These are phyloP conservation scores for Sophora flavescens DNA, from an alignment of 306 rosid species.

Conservation along the genomic window DNA sequence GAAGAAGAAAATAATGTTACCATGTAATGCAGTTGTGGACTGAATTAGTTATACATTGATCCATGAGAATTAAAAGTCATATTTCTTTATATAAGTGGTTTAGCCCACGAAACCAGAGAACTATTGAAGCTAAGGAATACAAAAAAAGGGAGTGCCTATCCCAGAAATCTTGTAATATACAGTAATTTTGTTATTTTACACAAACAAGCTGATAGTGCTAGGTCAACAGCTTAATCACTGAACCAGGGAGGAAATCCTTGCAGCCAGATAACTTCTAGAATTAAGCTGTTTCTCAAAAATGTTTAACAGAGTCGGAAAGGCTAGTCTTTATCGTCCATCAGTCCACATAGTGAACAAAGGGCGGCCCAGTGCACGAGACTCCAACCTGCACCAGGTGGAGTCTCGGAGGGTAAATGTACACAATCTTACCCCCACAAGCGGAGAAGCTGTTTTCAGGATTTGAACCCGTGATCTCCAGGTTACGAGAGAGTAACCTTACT, in stretches of 20 bases:
- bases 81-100: background rate
- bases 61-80: background rate
- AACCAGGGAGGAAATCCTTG: background rate
- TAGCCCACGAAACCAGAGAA: background rate
- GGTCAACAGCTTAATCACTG: background rate
- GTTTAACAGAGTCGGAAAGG: conserved; percentile 21
- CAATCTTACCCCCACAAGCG: too few species aligned
- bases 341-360: conserved; percentile 23
- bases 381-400: too few species aligned
- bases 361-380: too few species aligned
- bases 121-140: background rate
- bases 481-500: too few species aligned
- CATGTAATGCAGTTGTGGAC: background rate
- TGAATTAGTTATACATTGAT: background rate
- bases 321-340: background rate
- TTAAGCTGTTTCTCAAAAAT: conserved; percentile 27
- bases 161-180: conserved; percentile 13
- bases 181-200: background rate
- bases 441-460: too few species aligned
- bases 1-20: background rate
- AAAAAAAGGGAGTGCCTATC: background rate
- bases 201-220: conserved; percentile 10
- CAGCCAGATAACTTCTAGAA: conserved; percentile 5
- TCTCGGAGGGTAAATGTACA: too few species aligned
- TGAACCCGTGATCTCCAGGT: too few species aligned